Base-by-base conservation (phyloP, 108 stramenopile genomes). In the Skeletonema potamos region DNA sequence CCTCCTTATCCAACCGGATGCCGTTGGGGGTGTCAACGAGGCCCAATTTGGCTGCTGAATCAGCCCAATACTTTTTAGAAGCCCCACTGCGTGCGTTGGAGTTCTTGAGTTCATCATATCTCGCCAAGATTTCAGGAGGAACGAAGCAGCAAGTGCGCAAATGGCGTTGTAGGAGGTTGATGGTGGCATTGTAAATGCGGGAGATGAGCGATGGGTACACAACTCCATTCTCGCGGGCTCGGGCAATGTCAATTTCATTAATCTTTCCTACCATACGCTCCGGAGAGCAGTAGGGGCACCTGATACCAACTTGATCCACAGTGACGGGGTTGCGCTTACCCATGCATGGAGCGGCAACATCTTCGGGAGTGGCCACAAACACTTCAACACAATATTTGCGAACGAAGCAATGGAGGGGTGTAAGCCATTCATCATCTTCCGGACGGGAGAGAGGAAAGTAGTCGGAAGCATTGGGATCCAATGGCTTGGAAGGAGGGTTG, bases 351-450 rank as follows among this genome's bases (percentile, higher is more conserved):
- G 88, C 80, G 22, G 87, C 85, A 30, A 93, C 86, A 51, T 93
- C 90, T 22, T 72, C 70, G 44, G 81, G 54, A 4, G 87, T 78
- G 22, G 92, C 92, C 12, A 85, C 79, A 62, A 93, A 93, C 6
- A 88, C 86, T 64, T 93, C 86, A 1, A 88, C 89, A 28, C 89
- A 90, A 60, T 93, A 84, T 11, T 61, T 63, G 26, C 92, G 88
- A 18, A 93, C 87, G 55, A 93, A 93, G 66, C 92, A 93, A 66
- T 93, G 89, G 48, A 93, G 79, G 20, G 90, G 90, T 1, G 92
- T 93, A 15, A 93, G 75, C 88, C 88, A 93, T 15, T 89, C 85
- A 22, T 86, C 86, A 64, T 93, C 92, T 18, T 76, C 64, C 22
- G 76, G 64, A 79, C 89, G 81, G 9, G 86, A 77, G 46, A 93